A percentile compares a stretch with the other conserved stretches of the same genome.
Conservation (phyloP, 2,329 filamentous ascomycete genomes). For the Apiospora phragmitis region DNA sequence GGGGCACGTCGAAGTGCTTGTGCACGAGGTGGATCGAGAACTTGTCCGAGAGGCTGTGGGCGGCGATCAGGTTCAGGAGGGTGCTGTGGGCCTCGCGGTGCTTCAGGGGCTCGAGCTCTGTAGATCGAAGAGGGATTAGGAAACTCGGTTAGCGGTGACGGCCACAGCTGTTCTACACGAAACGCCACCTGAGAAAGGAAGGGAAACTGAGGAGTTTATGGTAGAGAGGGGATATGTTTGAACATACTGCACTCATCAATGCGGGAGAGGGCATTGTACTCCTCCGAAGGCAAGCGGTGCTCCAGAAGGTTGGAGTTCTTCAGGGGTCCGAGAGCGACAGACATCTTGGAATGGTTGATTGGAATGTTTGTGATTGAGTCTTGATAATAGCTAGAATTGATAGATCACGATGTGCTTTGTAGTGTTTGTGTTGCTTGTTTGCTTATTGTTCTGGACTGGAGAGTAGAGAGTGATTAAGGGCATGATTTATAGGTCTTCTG, state of each 20-base stretch:
- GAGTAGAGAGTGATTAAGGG: neutral
- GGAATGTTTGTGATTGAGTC: neutral
- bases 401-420: neutral
- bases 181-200: neutral
- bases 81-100: neutral
- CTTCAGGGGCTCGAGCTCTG: constrained; percentile 8
- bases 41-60: neutral
- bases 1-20: constrained; percentile 1
- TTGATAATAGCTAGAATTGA: neutral
- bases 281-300: neutral
- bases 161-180: too few species aligned
- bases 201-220: too few species aligned
- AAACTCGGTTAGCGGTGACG: neutral
- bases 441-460: neutral
- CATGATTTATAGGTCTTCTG: neutral
- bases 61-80: neutral
- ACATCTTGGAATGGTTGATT: neutral
- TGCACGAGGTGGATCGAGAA: constrained; percentile 1
- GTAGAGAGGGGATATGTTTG: neutral
- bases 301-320: neutral
- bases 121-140: neutral
- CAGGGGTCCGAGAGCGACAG: neutral
- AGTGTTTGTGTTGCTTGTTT: neutral
- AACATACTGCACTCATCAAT: neutral
- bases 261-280: neutral